Evolutionary conservation across 1,139 yeast genomes (phyloP), one percentile per base, ranked within the genome.

Genomic region (Blastobotrys malaysiensis): DNA sequence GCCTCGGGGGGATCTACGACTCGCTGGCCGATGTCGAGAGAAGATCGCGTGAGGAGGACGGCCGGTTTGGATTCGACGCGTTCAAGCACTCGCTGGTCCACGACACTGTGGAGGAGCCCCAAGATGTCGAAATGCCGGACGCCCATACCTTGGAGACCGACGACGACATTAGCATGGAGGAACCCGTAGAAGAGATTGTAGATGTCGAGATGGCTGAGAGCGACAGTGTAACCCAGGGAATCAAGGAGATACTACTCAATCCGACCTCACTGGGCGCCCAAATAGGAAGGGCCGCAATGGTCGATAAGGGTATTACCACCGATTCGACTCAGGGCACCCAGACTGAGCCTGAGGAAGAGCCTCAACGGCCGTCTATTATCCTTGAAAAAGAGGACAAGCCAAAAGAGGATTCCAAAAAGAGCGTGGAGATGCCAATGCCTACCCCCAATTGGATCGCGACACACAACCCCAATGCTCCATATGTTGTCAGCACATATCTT

Each of bases 401-500:
- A 16, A 27, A 26, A 7, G n/a, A n/a, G n/a, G n/a, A n/a, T n/a
- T n/a, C 36, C 6, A 14, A 27, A 9, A 36, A 16, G 9, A 36
- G 5, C 9, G 18, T 5, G 43, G 24, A 3, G 13, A 46, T 58
- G 54, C 61, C 64, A n/a, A 50, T 55, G 45, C 61, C 61, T 1
- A 53, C 63, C 9, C 56, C 58, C 11, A 18, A 48, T 36, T 55
- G 60, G 60, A 58, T 55, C 18, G 50, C 66, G 1, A 45, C 49
- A 5, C 61, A 64, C 60, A 63, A 85, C 58, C 82, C 84, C 5
- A 77, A 77, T 55, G 67, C 80, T 9, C 88, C 93, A 1, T 85
- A 85, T 65, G 78, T 84, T n/a, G 64, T 88, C 14, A 81, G 90
- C 49, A 73, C 90, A 16, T 85, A 88, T 60, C 71, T 89, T 39